Conservation (phyloP, 148 eudicot genomes). For the Rhododendron ferrugineum region DNA sequence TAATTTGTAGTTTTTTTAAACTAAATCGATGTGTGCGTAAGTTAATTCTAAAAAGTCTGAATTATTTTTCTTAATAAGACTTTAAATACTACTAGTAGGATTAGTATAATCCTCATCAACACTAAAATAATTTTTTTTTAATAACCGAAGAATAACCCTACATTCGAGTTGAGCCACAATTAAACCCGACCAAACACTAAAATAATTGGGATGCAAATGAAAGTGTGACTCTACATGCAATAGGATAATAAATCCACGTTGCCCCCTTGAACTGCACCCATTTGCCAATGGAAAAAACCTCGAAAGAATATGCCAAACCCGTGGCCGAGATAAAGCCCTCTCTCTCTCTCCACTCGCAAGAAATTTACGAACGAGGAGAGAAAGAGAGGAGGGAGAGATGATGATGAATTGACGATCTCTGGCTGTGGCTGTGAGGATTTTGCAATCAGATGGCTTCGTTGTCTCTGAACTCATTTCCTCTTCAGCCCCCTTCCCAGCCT, state of each 20-base stretch:
- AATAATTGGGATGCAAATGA: not conserved
- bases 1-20: not conserved
- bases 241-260: not conserved
- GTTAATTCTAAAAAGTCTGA: not conserved
- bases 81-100: too few species aligned
- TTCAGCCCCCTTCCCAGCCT: slow-evolving; percentile 19
- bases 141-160: too few species aligned
- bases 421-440: slow-evolving; percentile 9
- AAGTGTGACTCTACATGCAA: not conserved
- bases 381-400: not conserved
- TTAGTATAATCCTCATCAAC: not conserved
- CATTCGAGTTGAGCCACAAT: too few species aligned
- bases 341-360: not conserved
- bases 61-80: too few species aligned
- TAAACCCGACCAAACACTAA: too few species aligned
- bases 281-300: not conserved
- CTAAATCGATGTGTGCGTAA: too few species aligned
- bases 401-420: not conserved
- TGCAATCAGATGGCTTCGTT: slow-evolving; percentile 23
- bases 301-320: not conserved
- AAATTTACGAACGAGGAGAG: not conserved
- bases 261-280: not conserved
- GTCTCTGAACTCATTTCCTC: slow-evolving; percentile 30
- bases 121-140: not conserved
- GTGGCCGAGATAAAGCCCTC: not conserved